Evolutionary conservation across 345 rosid species (phyloP).

Genomic region (Rhodamnia argentea): DNA sequence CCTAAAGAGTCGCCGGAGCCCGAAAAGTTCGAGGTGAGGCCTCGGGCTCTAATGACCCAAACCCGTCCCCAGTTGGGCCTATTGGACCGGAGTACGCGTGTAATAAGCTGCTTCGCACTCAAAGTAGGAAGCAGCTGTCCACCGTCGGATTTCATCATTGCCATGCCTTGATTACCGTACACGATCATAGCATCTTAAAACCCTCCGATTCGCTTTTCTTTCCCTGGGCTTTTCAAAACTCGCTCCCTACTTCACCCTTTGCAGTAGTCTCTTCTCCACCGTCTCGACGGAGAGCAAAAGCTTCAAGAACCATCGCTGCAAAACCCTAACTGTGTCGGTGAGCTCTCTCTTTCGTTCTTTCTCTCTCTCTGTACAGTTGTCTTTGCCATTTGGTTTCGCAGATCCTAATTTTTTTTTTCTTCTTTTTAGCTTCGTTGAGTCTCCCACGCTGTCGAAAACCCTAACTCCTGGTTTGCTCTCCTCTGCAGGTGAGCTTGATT

Average conservation of each 20-base stretch:
- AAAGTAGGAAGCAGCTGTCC: neutral
- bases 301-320: neutral
- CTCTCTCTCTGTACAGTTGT: neutral
- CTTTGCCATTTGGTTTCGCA: neutral
- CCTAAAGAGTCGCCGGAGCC: neutral
- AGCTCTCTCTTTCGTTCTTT: neutral
- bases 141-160: neutral
- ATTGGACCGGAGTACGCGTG: neutral
- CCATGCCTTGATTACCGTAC: neutral
- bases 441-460: neutral
- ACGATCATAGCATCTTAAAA: neutral
- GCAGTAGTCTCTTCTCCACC: neutral
- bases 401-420: neutral
- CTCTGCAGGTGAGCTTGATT: constrained; percentile 9
- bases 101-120: neutral
- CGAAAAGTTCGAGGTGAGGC: neutral
- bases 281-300: neutral
- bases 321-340: neutral
- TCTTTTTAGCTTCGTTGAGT: neutral
- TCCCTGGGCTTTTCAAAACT: neutral
- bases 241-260: neutral
- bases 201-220: neutral
- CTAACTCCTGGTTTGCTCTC: neutral
- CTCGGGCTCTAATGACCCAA: neutral
- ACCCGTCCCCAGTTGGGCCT: neutral